A percentile compares a stretch with the other conserved stretches of the same genome.
These are phyloP conservation scores for Angophora floribunda DNA, from an alignment of 345 rosid genomes.

Conservation along the genomic window DNA sequence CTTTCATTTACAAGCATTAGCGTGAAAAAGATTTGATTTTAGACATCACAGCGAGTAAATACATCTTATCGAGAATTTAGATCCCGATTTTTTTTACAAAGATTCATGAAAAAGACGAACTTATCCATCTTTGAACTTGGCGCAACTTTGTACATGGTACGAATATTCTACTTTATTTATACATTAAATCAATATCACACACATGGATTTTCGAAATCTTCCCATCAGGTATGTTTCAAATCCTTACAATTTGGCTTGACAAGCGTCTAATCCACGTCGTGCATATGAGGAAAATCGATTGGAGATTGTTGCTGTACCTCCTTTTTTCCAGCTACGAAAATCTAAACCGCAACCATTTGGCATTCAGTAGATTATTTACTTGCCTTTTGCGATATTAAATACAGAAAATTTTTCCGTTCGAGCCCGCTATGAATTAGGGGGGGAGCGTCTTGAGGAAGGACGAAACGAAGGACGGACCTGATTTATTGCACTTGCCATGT, in stretches of 20 bases:
- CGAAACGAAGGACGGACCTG: neutral
- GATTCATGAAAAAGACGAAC: neutral
- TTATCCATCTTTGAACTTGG: neutral
- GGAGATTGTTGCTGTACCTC: neutral
- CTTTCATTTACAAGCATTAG: neutral
- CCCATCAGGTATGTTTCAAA: neutral
- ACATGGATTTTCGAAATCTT: neutral
- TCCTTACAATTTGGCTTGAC: neutral
- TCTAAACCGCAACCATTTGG: neutral
- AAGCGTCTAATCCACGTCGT: neutral
- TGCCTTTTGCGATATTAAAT: neutral
- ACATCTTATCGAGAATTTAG: neutral
- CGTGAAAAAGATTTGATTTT: neutral
- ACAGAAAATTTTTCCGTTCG: neutral
- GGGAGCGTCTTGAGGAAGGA: neutral
- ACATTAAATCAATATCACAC: neutral
- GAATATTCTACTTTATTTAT: neutral
- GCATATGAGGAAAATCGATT: neutral
- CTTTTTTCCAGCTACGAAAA: neutral
- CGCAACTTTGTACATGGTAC: neutral
- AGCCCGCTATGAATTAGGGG: neutral
- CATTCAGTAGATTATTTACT: neutral
- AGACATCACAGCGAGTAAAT: accelerated
- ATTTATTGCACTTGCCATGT: neutral
- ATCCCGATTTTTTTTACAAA: neutral